A percentile compares a stretch with the other conserved stretches of the same genome.
Conservation (phyloP, 2,329 filamentous ascomycete genomes). For the Fusarium secorum region DNA sequence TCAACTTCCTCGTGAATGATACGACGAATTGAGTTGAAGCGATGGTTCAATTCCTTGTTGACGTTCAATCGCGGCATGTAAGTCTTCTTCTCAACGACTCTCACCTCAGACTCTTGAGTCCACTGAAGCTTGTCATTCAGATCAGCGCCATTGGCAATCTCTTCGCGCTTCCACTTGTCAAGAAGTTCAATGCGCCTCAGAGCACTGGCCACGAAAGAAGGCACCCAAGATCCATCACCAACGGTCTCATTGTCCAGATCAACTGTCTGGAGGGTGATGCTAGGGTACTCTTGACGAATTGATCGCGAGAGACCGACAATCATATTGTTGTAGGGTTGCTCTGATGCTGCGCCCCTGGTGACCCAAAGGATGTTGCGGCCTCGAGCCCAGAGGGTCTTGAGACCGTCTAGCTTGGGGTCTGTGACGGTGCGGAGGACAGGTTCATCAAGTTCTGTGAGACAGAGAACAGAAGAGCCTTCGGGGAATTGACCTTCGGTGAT, state of each 20-base stretch:
- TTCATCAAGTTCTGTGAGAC: neutral
- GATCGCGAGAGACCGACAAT: slow-evolving; percentile 3
- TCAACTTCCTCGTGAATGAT: neutral
- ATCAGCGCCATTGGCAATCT: neutral
- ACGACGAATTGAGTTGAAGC: neutral
- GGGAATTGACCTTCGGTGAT: neutral
- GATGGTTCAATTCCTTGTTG: neutral
- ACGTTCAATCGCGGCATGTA: neutral
- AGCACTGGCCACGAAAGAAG: neutral
- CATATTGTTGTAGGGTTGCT: slow-evolving; percentile 17
- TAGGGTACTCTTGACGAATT: slow-evolving; percentile 3
- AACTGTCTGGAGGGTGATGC: neutral
- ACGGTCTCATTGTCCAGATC: neutral
- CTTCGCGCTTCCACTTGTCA: slow-evolving; percentile 1
- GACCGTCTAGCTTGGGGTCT: neutral
- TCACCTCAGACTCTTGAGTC: slow-evolving; percentile 1
- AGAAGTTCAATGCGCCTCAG: neutral
- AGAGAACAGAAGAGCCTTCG: neutral
- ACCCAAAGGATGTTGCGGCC: slow-evolving; percentile 8
- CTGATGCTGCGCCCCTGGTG: neutral
- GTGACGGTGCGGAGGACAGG: neutral
- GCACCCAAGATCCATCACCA: neutral
- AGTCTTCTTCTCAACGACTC: neutral
- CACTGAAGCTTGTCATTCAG: neutral
- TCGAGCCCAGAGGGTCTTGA: neutral